These are phyloP conservation scores for Cinnamomum micranthum DNA, from an alignment of 164 flowering plant species.

Conservation along the genomic window DNA sequence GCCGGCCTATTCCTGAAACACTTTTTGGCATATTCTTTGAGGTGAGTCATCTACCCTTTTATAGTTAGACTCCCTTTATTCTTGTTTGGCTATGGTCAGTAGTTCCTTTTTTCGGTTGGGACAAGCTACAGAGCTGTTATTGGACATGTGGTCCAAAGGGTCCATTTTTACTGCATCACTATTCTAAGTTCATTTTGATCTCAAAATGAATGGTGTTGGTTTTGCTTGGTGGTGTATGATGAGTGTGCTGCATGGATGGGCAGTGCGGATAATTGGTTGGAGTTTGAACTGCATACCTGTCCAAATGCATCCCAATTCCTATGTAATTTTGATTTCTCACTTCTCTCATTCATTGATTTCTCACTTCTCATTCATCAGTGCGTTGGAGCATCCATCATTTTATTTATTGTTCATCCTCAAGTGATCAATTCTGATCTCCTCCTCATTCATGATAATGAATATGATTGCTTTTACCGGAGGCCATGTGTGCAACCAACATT, in stretches of 20 bases:
- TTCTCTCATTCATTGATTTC: too few species aligned
- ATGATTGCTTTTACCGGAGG: neutral
- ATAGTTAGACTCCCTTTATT: neutral
- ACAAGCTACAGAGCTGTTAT: too few species aligned
- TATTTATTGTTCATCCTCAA: too few species aligned
- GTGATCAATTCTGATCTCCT: neutral
- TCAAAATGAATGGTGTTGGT: too few species aligned
- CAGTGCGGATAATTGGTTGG: neutral
- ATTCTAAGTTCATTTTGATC: too few species aligned
- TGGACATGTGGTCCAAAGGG: too few species aligned
- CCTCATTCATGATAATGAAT: neutral
- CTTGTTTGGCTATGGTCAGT: neutral
- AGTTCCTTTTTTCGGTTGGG: too few species aligned
- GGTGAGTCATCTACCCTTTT: slow-evolving; percentile 31
- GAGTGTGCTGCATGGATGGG: neutral
- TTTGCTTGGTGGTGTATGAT: neutral
- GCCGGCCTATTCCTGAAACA: slow-evolving; percentile 55
- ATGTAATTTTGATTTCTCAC: neutral
- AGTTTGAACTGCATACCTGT: neutral
- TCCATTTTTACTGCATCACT: too few species aligned
- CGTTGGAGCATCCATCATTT: neutral
- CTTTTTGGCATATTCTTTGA: slow-evolving; percentile 90
- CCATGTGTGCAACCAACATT: neutral
- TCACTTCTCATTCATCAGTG: neutral
- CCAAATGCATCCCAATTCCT: neutral